Percentiles rank a stretch among this genome's conserved stretches.
phyloP scores from a whole-genome alignment of 2,329 filamentous ascomycete species.

The Diaporthe velutina region DNA sequence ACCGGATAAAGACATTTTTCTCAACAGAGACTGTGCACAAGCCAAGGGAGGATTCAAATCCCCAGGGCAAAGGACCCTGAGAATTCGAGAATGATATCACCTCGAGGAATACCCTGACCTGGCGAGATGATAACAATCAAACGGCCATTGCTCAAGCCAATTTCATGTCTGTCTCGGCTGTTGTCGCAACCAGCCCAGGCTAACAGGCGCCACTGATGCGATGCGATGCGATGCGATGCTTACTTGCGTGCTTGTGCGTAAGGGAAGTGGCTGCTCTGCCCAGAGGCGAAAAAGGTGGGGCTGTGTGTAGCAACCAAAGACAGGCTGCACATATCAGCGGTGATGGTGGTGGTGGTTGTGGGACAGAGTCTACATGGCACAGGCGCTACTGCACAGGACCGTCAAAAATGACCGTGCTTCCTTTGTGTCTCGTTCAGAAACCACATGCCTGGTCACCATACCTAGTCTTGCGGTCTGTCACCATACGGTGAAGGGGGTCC shows the following conservation, averaged over 20 bases:
- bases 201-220: slow-evolving; percentile 25
- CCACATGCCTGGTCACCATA: neutral
- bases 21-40: neutral
- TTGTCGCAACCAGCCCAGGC: neutral
- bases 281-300: neutral
- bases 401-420: slow-evolving; percentile 14
- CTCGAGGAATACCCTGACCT: neutral
- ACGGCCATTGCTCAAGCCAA: slow-evolving; percentile 30
- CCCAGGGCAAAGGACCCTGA: neutral
- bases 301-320: neutral
- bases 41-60: slow-evolving; percentile 9
- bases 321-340: neutral
- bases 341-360: neutral
- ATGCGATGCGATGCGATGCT: neutral
- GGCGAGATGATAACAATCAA: slow-evolving; percentile 18
- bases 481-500: neutral
- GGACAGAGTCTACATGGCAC: slow-evolving; percentile 16
- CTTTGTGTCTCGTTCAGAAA: slow-evolving; percentile 4
- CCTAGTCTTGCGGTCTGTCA: too few species aligned
- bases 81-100: slow-evolving; percentile 5
- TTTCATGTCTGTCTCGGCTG: slow-evolving; percentile 24
- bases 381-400: slow-evolving; percentile 24
- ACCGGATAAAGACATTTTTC: slow-evolving; percentile 7
- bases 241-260: too few species aligned
- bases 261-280: neutral